phyloP scores from a whole-genome alignment of 2,329 filamentous ascomycete species.

The Fusarium goolgardi region DNA sequence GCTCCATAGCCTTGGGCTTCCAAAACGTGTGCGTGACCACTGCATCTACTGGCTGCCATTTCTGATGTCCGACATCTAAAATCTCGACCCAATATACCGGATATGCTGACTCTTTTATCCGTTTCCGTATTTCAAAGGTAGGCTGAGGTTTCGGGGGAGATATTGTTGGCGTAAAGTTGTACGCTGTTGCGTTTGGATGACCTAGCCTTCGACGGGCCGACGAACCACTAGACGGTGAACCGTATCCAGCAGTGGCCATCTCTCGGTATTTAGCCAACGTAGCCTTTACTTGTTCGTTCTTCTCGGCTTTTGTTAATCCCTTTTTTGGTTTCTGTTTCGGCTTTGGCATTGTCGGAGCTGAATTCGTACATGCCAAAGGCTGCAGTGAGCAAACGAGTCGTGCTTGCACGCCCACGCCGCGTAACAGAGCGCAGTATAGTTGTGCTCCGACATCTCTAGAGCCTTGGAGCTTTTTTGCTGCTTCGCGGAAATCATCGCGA shows the following conservation, averaged over 20 bases:
- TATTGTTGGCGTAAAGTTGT: conserved; percentile 59
- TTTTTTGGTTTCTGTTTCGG: conserved; percentile 48
- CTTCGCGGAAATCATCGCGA: conserved; percentile 76
- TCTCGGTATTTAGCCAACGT: conserved; percentile 57
- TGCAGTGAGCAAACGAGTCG: conserved; percentile 93
- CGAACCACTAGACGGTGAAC: conserved; percentile 48
- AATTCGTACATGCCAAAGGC: conserved; percentile 74
- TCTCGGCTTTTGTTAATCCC: conserved; percentile 47
- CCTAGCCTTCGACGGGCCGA: conserved; percentile 63
- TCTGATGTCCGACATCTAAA: conserved; percentile 85
- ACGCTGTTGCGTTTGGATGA: conserved; percentile 66
- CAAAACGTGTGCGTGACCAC: conserved; percentile 82
- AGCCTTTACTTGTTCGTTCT: conserved; percentile 53
- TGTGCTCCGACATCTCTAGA: conserved; percentile 92
- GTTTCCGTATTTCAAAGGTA: conserved; percentile 52
- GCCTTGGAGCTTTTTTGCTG: conserved; percentile 76
- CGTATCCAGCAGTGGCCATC: conserved; percentile 44
- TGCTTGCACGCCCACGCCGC: conserved; percentile 82
- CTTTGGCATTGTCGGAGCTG: conserved; percentile 62
- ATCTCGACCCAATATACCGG: conserved; percentile 97
- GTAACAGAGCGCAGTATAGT: conserved; percentile 87
- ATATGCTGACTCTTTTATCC: conserved; percentile 75
- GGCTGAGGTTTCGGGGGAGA: conserved; percentile 52
- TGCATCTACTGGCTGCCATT: conserved; percentile 90
- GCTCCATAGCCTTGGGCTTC: conserved; percentile 82